A percentile compares a stretch with the other conserved stretches of the same genome.
These are phyloP conservation scores for Nitzschia sp. DNA, from an alignment of 108 stramenopile species.

Conservation along the genomic window DNA sequence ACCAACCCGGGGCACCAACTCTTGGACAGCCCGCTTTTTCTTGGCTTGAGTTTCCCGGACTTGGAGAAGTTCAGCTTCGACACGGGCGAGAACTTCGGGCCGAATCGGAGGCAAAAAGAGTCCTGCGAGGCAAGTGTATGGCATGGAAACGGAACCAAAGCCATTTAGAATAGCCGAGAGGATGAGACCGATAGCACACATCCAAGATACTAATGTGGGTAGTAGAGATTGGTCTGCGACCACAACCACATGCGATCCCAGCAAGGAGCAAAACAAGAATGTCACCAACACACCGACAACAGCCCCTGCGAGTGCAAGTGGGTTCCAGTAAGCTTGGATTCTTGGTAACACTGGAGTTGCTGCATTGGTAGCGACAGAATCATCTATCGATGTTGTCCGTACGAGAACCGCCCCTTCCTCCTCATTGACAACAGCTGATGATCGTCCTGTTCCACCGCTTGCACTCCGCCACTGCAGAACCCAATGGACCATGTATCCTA, in stretches of 20 bases:
- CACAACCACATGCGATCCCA: conserved; percentile 48
- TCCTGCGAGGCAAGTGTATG: conserved; percentile 63
- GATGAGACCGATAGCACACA: conserved; percentile 61
- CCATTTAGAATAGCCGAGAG: conserved; percentile 71
- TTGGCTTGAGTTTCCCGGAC: conserved; percentile 22
- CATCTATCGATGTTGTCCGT: conserved; percentile 1
- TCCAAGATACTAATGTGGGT: conserved; percentile 50
- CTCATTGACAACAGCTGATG: neutral
- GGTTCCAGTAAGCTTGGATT: too few relatives aligned
- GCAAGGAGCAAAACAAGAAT: neutral
- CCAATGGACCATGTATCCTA: too few relatives aligned
- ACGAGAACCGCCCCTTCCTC: neutral
- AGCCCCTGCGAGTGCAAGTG: neutral
- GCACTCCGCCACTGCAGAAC: neutral
- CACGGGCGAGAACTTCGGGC: conserved; percentile 41
- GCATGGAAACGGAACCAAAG: conserved; percentile 79
- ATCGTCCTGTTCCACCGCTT: neutral
- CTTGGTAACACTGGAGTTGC: too few relatives aligned
- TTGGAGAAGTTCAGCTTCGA: conserved; percentile 50
- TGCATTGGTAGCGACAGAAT: neutral
- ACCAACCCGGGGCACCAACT: conserved; percentile 1
- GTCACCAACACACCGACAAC: conserved; percentile 9
- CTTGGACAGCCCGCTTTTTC: conserved; percentile 16
- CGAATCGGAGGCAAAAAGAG: conserved; percentile 59
- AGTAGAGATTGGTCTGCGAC: conserved; percentile 12